phyloP scores from a whole-genome alignment of 2,329 filamentous ascomycete genomes.

The Cytospora piceicola region DNA sequence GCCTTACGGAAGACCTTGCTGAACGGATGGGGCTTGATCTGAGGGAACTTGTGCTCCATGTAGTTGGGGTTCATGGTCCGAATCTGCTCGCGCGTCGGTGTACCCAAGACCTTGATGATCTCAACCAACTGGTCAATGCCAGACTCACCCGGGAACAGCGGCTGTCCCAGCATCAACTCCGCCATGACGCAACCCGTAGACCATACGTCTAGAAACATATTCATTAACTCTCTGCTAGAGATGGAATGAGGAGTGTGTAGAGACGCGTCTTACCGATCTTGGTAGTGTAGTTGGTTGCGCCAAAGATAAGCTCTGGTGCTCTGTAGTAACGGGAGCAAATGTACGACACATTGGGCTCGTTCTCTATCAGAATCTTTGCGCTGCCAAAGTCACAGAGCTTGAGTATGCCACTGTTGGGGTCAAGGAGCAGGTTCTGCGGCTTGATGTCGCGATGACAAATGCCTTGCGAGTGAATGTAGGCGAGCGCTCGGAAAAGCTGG shows the following conservation, averaged over 20 bases:
- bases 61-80: constrained; percentile 99
- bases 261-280: constrained; percentile 81
- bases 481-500: constrained; percentile 96
- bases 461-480: constrained; percentile 98
- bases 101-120: constrained; percentile 98
- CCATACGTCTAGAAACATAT: constrained; percentile 82
- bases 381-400: constrained; percentile 99
- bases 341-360: constrained; percentile 99
- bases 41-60: constrained; percentile 99
- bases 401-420: constrained; percentile 86
- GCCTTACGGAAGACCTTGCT: constrained; percentile 99
- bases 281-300: constrained; percentile 98
- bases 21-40: constrained; percentile 99
- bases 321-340: constrained; percentile 99
- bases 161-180: constrained; percentile 97
- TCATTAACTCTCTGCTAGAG: constrained; percentile 3
- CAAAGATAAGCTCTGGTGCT: constrained; percentile 96
- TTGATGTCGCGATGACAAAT: constrained; percentile 99
- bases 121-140: constrained; percentile 98
- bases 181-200: constrained; percentile 99
- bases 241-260: not conserved
- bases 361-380: constrained; percentile 97
- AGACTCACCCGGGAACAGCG: constrained; percentile 95
- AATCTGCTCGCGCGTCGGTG: constrained; percentile 95
- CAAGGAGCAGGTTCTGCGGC: constrained; percentile 93